Conservation (phyloP, 192 early-diverging fungal species). For the Coemansia sp. region DNA sequence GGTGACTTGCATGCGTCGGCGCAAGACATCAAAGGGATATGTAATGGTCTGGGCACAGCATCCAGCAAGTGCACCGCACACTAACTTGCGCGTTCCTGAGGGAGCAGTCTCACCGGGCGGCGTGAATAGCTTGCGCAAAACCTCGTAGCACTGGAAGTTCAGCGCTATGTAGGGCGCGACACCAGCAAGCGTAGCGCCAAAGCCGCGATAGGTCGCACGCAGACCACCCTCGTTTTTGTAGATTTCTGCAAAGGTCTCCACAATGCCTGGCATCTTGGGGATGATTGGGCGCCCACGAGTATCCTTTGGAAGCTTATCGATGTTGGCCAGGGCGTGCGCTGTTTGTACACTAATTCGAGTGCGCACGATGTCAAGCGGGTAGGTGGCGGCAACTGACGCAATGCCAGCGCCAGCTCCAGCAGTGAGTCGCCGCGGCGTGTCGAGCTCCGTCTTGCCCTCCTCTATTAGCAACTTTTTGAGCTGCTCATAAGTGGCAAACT, state of each 20-base stretch:
- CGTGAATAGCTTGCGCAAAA: constrained; percentile 68
- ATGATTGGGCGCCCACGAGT: constrained; percentile 54
- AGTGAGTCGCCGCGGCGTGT: constrained; percentile 66
- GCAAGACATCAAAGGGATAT: constrained; percentile 77
- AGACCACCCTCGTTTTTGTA: constrained; percentile 74
- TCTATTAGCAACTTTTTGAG: constrained; percentile 72
- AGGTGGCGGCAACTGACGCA: constrained; percentile 74
- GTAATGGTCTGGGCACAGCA: constrained; percentile 80
- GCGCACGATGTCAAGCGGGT: constrained; percentile 77
- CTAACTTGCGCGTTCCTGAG: constrained; percentile 61
- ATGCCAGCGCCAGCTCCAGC: constrained; percentile 77
- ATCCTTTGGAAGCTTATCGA: constrained; percentile 41
- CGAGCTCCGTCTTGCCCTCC: constrained; percentile 64
- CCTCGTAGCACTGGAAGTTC: constrained; percentile 81
- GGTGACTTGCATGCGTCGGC: constrained; percentile 78
- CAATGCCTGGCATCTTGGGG: constrained; percentile 70
- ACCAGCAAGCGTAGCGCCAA: constrained; percentile 70
- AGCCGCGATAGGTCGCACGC: constrained; percentile 68
- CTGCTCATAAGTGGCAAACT: constrained; percentile 82
- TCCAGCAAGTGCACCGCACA: constrained; percentile 75
- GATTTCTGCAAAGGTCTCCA: constrained; percentile 61
- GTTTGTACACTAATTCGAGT: constrained; percentile 77
- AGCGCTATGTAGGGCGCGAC: constrained; percentile 81
- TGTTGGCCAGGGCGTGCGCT: constrained; percentile 56
- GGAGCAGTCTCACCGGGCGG: constrained; percentile 60